phyloP scores from a whole-genome alignment of 306 rosid species.

The Malus orientalis region DNA sequence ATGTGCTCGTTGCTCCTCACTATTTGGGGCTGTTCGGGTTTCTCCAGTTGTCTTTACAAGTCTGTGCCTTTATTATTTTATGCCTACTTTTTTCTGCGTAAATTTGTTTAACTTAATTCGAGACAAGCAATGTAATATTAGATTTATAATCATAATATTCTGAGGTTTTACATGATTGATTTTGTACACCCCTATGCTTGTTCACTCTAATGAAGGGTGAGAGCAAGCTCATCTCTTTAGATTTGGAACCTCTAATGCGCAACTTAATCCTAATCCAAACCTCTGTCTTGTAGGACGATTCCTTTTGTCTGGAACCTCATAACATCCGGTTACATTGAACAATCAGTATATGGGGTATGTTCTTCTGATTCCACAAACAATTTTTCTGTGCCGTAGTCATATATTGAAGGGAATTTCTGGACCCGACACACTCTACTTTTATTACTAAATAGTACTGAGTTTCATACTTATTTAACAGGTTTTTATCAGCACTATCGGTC shows the following conservation, averaged over 20 bases:
- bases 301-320: conserved; percentile 93
- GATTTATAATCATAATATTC: background rate
- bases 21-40: background rate
- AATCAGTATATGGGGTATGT: conserved; percentile 67
- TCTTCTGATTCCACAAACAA: background rate
- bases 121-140: background rate
- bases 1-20: background rate
- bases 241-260: background rate
- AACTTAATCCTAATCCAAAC: conserved; percentile 3
- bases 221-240: background rate
- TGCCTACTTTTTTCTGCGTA: background rate
- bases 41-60: background rate
- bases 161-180: background rate
- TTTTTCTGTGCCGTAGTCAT: background rate
- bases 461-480: conserved; percentile 39
- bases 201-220: background rate
- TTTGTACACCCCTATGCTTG: background rate
- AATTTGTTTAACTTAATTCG: background rate
- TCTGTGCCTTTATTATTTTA: background rate
- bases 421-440: background rate
- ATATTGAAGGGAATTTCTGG: background rate
- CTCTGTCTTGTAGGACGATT: conserved; percentile 57
- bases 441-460: background rate
- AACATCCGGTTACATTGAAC: conserved; percentile 80
- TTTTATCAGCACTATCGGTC: conserved; percentile 53